Base-by-base conservation (phyloP, 2,329 filamentous ascomycete species). In the Escovopsis weberi region DNA sequence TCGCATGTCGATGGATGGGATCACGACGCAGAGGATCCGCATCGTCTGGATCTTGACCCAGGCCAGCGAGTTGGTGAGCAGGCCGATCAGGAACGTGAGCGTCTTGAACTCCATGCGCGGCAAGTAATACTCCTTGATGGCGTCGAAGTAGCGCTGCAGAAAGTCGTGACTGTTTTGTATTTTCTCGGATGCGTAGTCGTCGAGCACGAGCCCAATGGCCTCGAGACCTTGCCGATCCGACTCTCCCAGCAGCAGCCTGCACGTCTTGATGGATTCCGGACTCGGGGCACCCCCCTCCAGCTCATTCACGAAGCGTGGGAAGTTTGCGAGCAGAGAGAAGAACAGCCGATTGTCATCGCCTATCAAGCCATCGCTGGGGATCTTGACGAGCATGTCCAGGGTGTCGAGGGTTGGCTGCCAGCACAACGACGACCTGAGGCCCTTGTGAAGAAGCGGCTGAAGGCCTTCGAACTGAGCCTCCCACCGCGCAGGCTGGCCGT, bases 11-110 rank as follows among this genome's bases (percentile, higher is more conserved):
- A 95, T 83, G 42, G 89, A 82, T 0, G 87, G 85, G 38, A 98
- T 83, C 45, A 94, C 68, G 18, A 84, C 74, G 54, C 84, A 84
- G 0, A 98, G 74, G 11, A 96, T 79, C 46, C 85, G 81, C 84
- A 98, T 94, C 0, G 85, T 87, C 65, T 91, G 89, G 37, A 88
- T 69, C 58, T 94, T 93, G 60, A 96, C 84, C 85, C 87, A 95
- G 3, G 84, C 74, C 1, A 82, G 74, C 32, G 80, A 82, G 56
- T 98, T 98, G 12, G 88, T 94, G 42, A 98, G 69, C 39, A 95
- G 72, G 2, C 91, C 87, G 62, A 96, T 85, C 37, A 96, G 66
- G 64, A 94, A 95, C 1, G 87, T 85, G 10, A 98, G 64, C 67
- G 85, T 85, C 46, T 80, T 75, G 51, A 93, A 86, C 52, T 96